phyloP scores from a whole-genome alignment of 1,284 basidiomycete genomes.

The Apiotrichum domesticum region DNA sequence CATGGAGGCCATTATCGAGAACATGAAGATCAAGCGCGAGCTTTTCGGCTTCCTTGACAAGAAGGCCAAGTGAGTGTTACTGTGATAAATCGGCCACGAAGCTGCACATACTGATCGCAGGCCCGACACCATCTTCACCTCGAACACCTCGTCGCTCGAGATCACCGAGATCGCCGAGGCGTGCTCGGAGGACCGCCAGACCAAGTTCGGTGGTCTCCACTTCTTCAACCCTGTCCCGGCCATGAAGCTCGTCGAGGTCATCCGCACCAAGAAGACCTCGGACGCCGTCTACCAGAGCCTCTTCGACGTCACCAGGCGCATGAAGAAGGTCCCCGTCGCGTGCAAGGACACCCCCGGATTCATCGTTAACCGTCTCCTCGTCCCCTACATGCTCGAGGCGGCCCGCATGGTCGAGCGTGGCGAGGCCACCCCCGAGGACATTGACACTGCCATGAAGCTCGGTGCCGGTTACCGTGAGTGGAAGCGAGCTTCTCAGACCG shows the following conservation, averaged over 20 bases:
- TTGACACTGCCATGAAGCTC: conserved; percentile 57
- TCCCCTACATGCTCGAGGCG: conserved; percentile 55
- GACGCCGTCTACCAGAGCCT: conserved; percentile 50
- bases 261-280: conserved; percentile 50
- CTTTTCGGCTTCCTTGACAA: conserved; percentile 53
- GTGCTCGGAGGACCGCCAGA: conserved; percentile 41
- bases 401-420: conserved; percentile 56
- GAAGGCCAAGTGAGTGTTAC: conserved; percentile 46
- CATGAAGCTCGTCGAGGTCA: conserved; percentile 57
- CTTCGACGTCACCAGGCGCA: conserved; percentile 49
- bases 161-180: conserved; percentile 52
- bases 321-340: conserved; percentile 54
- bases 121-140: conserved; percentile 50
- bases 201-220: conserved; percentile 53
- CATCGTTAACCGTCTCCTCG: conserved; percentile 53
- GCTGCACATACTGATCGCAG: not conserved
- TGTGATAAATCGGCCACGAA: not conserved
- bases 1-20: conserved; percentile 57
- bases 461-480: conserved; percentile 52
- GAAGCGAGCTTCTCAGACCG: not conserved
- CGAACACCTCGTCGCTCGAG: conserved; percentile 54
- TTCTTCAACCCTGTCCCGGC: conserved; percentile 53
- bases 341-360: conserved; percentile 56
- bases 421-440: conserved; percentile 54
- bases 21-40: conserved; percentile 54